Base-by-base conservation (phyloP, 1,284 basidiomycete species). In the Microbotryomycetes sp. region DNA sequence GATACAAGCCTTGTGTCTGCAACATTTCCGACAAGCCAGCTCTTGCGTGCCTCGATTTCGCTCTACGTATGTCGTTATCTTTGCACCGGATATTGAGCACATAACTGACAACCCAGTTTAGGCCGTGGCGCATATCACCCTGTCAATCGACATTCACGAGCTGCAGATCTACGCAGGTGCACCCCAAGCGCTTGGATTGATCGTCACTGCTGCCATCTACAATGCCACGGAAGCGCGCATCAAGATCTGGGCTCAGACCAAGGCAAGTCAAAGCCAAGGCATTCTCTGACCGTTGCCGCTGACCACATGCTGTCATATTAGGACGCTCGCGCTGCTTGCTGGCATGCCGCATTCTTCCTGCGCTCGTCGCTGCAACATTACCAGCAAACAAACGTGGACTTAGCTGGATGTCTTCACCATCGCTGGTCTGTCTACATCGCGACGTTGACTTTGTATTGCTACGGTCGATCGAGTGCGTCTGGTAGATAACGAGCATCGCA, bases 81-180 rank as follows among this genome's bases (percentile, higher is more conserved):
- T n/a, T n/a, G n/a, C n/a, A n/a, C n/a, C n/a, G n/a, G n/a, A n/a
- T n/a, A n/a, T n/a, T n/a, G n/a, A n/a, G n/a, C n/a, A n/a, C n/a
- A n/a, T n/a, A n/a, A n/a, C n/a, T n/a, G n/a, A n/a, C n/a, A n/a
- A n/a, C n/a, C n/a, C n/a, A n/a, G n/a, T n/a, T n/a, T 35, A 57
- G 56, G 70, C 70, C 4, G 63, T 70, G 5, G 69, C 70, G 2
- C 70, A 71, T 51, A 63, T 68, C 56, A 70, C 70, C 3, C 61
- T 72, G 50, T 62, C 64, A 30, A 67, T 72, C 48, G 70, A 72
- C 59, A 65, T 68, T 30, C 66, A 70, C 58, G 64, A 67, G 52
- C 54, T 70, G 52, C 69, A 70, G 26, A 69, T 72, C 50, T 72
- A 67, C 53, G 70, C 69, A 15, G 70, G 70, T 18, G 64, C 64